Percentiles rank a stretch among this genome's conserved stretches.
Evolutionary conservation across 306 rosid genomes (phyloP).

Genomic region (Vigna hirtella): DNA sequence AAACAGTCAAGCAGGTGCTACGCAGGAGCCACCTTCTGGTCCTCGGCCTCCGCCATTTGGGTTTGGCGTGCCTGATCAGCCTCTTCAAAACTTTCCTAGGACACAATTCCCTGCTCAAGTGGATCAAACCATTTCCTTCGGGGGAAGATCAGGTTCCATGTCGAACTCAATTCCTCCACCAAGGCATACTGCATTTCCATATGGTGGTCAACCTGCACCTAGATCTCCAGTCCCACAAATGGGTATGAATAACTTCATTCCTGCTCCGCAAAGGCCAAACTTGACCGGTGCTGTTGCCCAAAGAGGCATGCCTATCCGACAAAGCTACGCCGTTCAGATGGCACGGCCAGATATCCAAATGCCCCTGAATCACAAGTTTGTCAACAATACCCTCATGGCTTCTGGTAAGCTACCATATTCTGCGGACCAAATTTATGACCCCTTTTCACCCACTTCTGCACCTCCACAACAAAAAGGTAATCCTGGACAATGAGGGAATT

Average conservation of each 20-base stretch:
- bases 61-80: conserved; percentile 53
- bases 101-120: conserved; percentile 54
- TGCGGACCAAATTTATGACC: conserved; percentile 90
- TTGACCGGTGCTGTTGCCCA: conserved; percentile 48
- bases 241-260: conserved; percentile 65
- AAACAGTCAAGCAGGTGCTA: conserved; percentile 54
- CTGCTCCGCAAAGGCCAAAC: conserved; percentile 61
- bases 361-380: conserved; percentile 56
- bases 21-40: conserved; percentile 55
- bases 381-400: conserved; percentile 52
- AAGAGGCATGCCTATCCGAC: conserved; percentile 58
- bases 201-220: conserved; percentile 52
- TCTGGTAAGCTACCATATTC: conserved; percentile 57
- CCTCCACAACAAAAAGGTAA: conserved; percentile 56
- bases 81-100: conserved; percentile 63
- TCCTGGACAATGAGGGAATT: conserved; percentile 47
- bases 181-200: conserved; percentile 58
- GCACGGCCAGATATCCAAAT: conserved; percentile 51
- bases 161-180: conserved; percentile 50
- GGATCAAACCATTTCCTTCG: conserved; percentile 58
- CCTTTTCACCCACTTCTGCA: conserved; percentile 84
- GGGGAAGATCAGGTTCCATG: conserved; percentile 55
- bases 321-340: conserved; percentile 52
- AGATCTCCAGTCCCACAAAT: conserved; percentile 54
- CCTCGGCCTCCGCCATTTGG: conserved; percentile 55